Evolutionary conservation across 2,329 filamentous ascomycete genomes (phyloP).

Genomic region (Aspergillus hiratsukae): DNA sequence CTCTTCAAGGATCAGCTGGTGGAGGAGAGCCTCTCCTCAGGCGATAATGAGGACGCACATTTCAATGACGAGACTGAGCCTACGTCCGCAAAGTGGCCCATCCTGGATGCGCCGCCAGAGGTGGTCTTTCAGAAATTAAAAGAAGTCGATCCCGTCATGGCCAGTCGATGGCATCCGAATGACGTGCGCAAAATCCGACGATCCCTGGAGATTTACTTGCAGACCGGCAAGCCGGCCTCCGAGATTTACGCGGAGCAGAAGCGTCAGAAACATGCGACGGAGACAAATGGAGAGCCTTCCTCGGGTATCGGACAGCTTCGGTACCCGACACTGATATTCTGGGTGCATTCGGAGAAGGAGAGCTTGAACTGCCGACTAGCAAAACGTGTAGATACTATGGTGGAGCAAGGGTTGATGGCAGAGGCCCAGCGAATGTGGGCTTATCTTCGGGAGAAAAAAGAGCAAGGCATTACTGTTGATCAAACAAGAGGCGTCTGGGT

Average conservation of each 20-base stretch:
- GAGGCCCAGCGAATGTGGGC: constrained; percentile 56
- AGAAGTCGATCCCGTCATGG: constrained; percentile 85
- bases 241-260: constrained; percentile 81
- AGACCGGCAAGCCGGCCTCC: constrained; percentile 75
- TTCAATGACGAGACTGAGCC: constrained; percentile 11
- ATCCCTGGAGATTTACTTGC: constrained; percentile 84
- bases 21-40: constrained; percentile 24
- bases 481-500: constrained; percentile 86
- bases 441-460: constrained; percentile 43
- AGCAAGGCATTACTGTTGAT: constrained; percentile 57
- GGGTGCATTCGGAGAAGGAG: constrained; percentile 74
- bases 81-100: constrained; percentile 53
- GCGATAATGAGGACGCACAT: constrained; percentile 24
- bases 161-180: constrained; percentile 87
- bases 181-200: constrained; percentile 85
- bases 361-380: constrained; percentile 67
- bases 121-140: constrained; percentile 67
- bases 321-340: constrained; percentile 68
- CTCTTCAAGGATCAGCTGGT: constrained; percentile 72
- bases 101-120: constrained; percentile 67
- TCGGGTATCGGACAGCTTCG: constrained; percentile 36
- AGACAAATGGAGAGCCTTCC: constrained; percentile 16
- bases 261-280: constrained; percentile 20
- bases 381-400: constrained; percentile 77
- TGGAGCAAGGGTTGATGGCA: constrained; percentile 59